A percentile compares a stretch with the other conserved stretches of the same genome.
These are phyloP conservation scores for Synura sp. DNA, from an alignment of 352 stramenopile genomes.

Conservation along the genomic window DNA sequence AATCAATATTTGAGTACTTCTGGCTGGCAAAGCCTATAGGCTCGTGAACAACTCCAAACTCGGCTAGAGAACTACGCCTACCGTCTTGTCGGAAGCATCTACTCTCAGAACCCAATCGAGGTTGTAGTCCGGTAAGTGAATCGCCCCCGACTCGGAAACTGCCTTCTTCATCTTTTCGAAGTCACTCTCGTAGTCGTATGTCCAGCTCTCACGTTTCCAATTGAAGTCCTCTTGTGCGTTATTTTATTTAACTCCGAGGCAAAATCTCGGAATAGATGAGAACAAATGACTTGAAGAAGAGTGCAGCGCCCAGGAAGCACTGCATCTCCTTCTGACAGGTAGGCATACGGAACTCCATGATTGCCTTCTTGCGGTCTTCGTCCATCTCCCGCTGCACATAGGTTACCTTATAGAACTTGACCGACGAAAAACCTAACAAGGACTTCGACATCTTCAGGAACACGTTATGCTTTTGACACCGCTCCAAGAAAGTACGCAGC, in stretches of 20 bases:
- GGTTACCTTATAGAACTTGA: not conserved
- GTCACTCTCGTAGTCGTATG: not conserved
- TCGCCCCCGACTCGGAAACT: not conserved
- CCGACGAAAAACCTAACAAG: not conserved
- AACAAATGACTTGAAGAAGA: not conserved
- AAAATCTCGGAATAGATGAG: not conserved
- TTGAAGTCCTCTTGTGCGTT: not conserved
- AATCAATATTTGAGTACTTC: not conserved
- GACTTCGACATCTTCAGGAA: not conserved
- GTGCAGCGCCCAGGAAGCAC: not conserved
- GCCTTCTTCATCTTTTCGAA: not conserved
- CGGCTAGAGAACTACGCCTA: slow-evolving; percentile 1
- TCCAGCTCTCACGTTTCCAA: not conserved
- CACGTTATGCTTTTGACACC: not conserved
- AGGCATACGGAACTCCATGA: not conserved
- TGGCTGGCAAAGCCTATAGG: not conserved
- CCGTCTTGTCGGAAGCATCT: not conserved
- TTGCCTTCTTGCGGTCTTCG: not conserved
- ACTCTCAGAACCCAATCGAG: slow-evolving; percentile 2
- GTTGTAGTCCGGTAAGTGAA: slow-evolving; percentile 21
- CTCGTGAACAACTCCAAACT: not conserved
- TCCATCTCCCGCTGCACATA: not conserved
- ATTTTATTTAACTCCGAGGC: not conserved
- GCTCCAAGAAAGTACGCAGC: not conserved
- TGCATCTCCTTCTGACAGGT: not conserved